Evolutionary conservation across 345 rosid genomes (phyloP).

Genomic region (Eucalyptus fibrosa): DNA sequence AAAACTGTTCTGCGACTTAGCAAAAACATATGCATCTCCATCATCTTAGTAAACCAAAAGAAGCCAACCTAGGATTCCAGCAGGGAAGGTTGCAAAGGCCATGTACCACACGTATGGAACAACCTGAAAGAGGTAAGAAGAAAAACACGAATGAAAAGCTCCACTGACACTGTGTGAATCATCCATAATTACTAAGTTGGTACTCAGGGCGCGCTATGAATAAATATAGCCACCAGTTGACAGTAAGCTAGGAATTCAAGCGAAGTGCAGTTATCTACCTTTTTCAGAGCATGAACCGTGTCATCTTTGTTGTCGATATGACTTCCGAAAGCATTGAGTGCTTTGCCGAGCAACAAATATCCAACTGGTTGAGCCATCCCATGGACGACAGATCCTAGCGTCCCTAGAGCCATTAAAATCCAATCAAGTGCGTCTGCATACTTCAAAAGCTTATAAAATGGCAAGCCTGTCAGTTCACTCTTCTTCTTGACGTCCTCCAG

Average conservation of each 20-base stretch:
- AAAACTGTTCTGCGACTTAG: too few species aligned
- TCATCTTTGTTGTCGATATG: constrained; percentile 3
- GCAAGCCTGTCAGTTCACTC: background rate
- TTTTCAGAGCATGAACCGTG: constrained; percentile 23
- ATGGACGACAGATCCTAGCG: constrained; percentile 33
- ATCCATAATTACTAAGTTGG: background rate
- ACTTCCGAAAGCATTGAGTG: constrained; percentile 38
- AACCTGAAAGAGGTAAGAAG: too few species aligned
- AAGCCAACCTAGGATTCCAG: too few species aligned
- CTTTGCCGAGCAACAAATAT: too few species aligned
- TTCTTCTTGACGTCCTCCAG: background rate
- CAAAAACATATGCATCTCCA: too few species aligned
- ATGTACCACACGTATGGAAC: too few species aligned
- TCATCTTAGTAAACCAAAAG: too few species aligned
- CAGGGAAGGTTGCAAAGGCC: too few species aligned
- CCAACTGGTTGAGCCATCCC: constrained; percentile 53
- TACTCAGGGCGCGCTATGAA: background rate
- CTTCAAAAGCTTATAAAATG: constrained; percentile 32
- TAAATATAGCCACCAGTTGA: background rate
- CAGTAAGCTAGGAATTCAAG: background rate
- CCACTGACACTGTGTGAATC: background rate
- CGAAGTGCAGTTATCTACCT: background rate
- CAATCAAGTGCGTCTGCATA: constrained; percentile 47
- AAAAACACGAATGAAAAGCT: too few species aligned
- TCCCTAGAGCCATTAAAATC: constrained; percentile 38